Conservation (phyloP, 805 yeast species). For the Ogataea siamensis region DNA sequence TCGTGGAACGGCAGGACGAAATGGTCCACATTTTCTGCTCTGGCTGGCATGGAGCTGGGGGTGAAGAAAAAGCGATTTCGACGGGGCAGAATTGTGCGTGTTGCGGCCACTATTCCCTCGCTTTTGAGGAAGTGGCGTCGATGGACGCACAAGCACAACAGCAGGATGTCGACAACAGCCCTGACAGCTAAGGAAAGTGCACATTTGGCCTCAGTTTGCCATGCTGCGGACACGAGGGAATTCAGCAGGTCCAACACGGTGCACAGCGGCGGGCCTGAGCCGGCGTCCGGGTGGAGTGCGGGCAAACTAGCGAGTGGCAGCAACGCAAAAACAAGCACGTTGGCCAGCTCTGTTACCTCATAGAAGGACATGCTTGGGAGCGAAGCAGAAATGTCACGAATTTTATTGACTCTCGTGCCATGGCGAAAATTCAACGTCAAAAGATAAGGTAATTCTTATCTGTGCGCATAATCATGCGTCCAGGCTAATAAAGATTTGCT, state of each 20-base stretch:
- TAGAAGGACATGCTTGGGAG: not conserved
- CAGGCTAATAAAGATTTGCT: not conserved
- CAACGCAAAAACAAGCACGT: conserved; percentile 4
- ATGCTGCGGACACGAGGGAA: not conserved
- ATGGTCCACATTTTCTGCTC: conserved; percentile 8
- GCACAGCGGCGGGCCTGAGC: not conserved
- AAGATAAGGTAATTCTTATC: conserved; percentile 7
- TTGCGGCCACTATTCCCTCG: not conserved
- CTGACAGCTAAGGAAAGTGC: conserved; percentile 1
- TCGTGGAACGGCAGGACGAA: conserved; percentile 11
- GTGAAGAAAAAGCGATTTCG: conserved; percentile 10
- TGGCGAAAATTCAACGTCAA: conserved; percentile 5
- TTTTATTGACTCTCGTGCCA: conserved; percentile 4
- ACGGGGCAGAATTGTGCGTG: conserved; percentile 1
- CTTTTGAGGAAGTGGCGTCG: not conserved
- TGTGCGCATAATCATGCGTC: conserved; percentile 13
- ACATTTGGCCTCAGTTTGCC: not conserved
- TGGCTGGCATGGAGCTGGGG: conserved; percentile 9
- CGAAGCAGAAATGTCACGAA: not conserved
- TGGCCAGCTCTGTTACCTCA: conserved; percentile 2
- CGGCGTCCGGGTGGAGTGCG: not conserved
- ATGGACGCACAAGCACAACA: not conserved
- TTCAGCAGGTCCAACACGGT: conserved; percentile 4
- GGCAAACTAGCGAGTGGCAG: conserved; percentile 2
- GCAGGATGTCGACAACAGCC: not conserved